These are phyloP conservation scores for Phytophthora lateralis DNA, from an alignment of 352 stramenopile species.

Conservation along the genomic window DNA sequence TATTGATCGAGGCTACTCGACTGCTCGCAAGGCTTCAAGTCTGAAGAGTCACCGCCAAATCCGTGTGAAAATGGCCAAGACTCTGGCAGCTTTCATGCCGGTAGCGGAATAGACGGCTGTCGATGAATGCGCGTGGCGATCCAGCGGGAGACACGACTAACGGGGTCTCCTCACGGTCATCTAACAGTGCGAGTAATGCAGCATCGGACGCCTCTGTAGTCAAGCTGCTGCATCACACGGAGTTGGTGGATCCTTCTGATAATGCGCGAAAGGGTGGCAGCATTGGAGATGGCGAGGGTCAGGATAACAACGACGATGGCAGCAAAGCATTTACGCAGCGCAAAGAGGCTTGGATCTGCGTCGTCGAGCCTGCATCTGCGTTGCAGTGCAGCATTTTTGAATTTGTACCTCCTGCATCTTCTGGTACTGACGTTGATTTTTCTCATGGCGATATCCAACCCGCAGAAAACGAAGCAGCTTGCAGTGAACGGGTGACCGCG, in stretches of 20 bases:
- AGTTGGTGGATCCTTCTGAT: conserved; percentile 16
- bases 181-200: conserved; percentile 16
- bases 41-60: conserved; percentile 33
- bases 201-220: conserved; percentile 14
- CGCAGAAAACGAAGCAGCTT: background rate
- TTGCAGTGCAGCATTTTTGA: conserved; percentile 58
- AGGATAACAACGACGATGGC: conserved; percentile 11
- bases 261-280: background rate
- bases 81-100: conserved; percentile 8
- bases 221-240: conserved; percentile 40
- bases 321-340: background rate
- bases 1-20: too few species aligned
- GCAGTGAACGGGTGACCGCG: background rate
- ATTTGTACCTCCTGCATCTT: conserved; percentile 31
- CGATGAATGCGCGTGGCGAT: conserved; percentile 15
- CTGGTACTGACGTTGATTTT: background rate
- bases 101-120: conserved; percentile 14
- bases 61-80: conserved; percentile 20
- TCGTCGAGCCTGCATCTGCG: conserved; percentile 14
- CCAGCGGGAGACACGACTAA: background rate
- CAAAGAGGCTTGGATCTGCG: conserved; percentile 57
- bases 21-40: too few species aligned
- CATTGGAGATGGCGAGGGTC: background rate
- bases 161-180: background rate
- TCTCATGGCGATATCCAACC: background rate